These are phyloP conservation scores for Trametes sp. DNA, from an alignment of 1,284 basidiomycete species.

Conservation along the genomic window DNA sequence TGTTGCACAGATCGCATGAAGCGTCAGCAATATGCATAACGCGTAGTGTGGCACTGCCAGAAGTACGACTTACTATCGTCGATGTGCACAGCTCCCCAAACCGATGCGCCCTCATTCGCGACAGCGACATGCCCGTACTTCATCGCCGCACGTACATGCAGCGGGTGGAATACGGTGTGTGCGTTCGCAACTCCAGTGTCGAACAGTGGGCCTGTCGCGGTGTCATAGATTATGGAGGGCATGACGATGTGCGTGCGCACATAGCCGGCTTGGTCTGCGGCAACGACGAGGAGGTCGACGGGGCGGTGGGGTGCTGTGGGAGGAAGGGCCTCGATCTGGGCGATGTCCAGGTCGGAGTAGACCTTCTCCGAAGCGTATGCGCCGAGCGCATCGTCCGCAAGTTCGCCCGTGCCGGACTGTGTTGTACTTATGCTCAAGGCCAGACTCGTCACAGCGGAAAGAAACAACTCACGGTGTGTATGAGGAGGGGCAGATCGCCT, in stretches of 20 bases:
- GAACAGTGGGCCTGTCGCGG: slow-evolving; percentile 6
- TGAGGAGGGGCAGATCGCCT: slow-evolving; percentile 51
- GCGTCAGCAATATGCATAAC: not conserved
- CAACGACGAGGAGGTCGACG: slow-evolving; percentile 41
- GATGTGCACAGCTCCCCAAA: slow-evolving; percentile 40
- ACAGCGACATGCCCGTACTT: slow-evolving; percentile 43
- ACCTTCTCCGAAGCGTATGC: slow-evolving; percentile 38
- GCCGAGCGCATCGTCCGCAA: slow-evolving; percentile 43
- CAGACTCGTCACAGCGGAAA: not conserved
- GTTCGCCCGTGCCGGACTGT: slow-evolving; percentile 29
- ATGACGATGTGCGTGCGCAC: slow-evolving; percentile 46
- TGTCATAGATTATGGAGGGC: slow-evolving; percentile 35
- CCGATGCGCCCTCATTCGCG: slow-evolving; percentile 35
- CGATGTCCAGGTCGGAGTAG: slow-evolving; percentile 46
- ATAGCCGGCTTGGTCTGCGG: slow-evolving; percentile 49
- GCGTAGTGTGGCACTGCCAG: too few relatives aligned
- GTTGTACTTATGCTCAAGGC: too few relatives aligned
- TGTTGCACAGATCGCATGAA: not conserved
- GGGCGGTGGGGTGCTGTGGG: slow-evolving; percentile 42
- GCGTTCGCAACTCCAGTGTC: slow-evolving; percentile 17
- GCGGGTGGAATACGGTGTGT: slow-evolving; percentile 44
- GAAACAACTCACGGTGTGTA: slow-evolving; percentile 52
- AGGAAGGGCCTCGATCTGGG: slow-evolving; percentile 43
- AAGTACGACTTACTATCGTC: slow-evolving; percentile 34
- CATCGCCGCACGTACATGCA: slow-evolving; percentile 36